Evolutionary conservation across 2,329 filamentous ascomycete species (phyloP), one percentile per base, ranked within the genome.

Genomic region (Pseudogymnoascus sp.): DNA sequence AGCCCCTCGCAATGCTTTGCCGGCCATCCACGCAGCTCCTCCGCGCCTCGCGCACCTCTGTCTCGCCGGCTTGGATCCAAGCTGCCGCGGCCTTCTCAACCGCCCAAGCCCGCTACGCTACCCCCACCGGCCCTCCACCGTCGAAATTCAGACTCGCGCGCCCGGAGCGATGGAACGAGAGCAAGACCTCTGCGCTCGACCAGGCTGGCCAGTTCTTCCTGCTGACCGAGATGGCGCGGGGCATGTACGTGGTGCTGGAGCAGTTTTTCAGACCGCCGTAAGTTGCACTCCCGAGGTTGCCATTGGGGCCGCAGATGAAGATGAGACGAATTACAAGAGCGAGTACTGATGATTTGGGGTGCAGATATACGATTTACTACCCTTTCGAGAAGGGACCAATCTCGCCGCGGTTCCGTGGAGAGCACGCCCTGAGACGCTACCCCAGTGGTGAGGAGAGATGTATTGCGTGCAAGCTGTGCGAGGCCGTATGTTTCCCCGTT

Each of bases 401-500:
- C 75, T 97, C 92, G 36, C 94, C 94, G 64, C 89, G 94, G 69
- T 99, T 99, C 86, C 90, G 94, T 76, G 94, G 94, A 75, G 94
- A 99, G 78, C 94, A 99, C 79, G 94, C 94, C 68, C 84, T 99
- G 66, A 87, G 94, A 76, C 86, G 94, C 72, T 99, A 99, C 77
- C 94, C 94, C 30, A 95, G 93, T 2, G 94, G 94, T 68, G 94
- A 99, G 79, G 94, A 99, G 81, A 89, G 94, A 70, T 99, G 94
- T 82, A 99, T 99, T 77, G 94, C 94, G 69, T 99, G 94, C 89
- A 99, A 99, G 83, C 87, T 99, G 63, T 99, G 94, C 79, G 94
- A 99, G 80, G 94, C 94, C 70, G 82, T 86, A 70, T 58, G 73
- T 71, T 3, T n/a, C 35, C 5, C n/a, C 2, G 16, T 25, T 33